A percentile compares a stretch with the other conserved stretches of the same genome.
Conservation (phyloP, 2,329 filamentous ascomycete species). For the Byssoonygena ceratinophila region DNA sequence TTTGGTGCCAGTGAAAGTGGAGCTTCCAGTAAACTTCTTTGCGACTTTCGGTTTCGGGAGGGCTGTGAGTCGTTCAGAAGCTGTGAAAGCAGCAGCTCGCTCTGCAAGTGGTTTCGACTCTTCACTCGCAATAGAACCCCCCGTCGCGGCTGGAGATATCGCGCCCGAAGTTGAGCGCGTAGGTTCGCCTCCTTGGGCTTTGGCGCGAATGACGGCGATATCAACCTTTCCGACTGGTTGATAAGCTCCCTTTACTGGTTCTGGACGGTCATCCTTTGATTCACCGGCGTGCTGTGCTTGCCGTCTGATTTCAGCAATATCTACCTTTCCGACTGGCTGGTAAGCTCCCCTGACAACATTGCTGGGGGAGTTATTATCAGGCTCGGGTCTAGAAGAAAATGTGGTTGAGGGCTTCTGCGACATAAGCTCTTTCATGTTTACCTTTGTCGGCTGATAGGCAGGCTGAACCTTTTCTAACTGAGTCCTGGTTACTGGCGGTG, state of each 20-base stretch:
- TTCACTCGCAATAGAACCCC: slow-evolving; percentile 37
- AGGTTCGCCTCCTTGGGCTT: slow-evolving; percentile 50
- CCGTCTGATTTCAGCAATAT: slow-evolving; percentile 80
- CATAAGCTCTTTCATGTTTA: slow-evolving; percentile 79
- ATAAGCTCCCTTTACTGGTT: slow-evolving; percentile 81
- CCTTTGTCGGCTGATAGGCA: slow-evolving; percentile 90
- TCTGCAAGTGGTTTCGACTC: slow-evolving; percentile 60
- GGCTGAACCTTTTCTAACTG: slow-evolving; percentile 85
- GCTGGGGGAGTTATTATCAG: slow-evolving; percentile 33
- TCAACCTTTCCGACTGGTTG: slow-evolving; percentile 95
- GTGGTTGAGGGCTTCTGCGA: slow-evolving; percentile 54
- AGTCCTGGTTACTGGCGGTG: slow-evolving; percentile 75
- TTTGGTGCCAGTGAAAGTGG: slow-evolving; percentile 77
- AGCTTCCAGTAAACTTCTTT: slow-evolving; percentile 68
- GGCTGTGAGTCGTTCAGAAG: slow-evolving; percentile 68
- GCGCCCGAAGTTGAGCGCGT: slow-evolving; percentile 27
- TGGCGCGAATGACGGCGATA: slow-evolving; percentile 83
- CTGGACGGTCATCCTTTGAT: slow-evolving; percentile 62
- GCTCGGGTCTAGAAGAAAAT: slow-evolving; percentile 33
- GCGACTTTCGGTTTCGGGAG: slow-evolving; percentile 91
- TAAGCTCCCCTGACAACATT: slow-evolving; percentile 78
- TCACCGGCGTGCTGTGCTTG: slow-evolving; percentile 53
- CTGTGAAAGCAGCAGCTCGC: slow-evolving; percentile 59
- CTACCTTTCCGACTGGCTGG: slow-evolving; percentile 92
- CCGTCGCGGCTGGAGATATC: slow-evolving; percentile 38